phyloP scores from a whole-genome alignment of 2,329 filamentous ascomycete species.

The Ascochyta clinopodiicola region DNA sequence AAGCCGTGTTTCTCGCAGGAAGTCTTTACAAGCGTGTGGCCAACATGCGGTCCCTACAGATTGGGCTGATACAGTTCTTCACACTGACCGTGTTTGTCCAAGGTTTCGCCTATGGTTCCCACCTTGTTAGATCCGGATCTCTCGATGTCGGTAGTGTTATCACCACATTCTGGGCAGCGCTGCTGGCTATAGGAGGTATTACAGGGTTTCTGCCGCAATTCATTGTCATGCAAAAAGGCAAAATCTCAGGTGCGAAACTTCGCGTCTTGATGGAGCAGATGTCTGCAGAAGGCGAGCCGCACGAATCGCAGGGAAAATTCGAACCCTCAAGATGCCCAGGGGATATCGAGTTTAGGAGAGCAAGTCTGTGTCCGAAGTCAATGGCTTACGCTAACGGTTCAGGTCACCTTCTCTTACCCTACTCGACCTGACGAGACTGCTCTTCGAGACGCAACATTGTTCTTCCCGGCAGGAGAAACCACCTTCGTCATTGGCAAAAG shows the following conservation, averaged over 20 bases:
- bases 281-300: conserved; percentile 27
- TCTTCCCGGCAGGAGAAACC: conserved; percentile 73
- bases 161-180: conserved; percentile 83
- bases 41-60: conserved; percentile 72
- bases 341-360: conserved; percentile 72
- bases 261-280: conserved; percentile 52
- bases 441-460: conserved; percentile 68
- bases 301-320: conserved; percentile 22
- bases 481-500: conserved; percentile 85
- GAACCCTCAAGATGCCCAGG: conserved; percentile 61
- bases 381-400: conserved; percentile 12
- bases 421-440: conserved; percentile 67
- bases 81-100: conserved; percentile 81
- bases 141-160: conserved; percentile 71
- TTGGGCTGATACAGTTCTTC: conserved; percentile 75
- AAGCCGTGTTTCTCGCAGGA: conserved; percentile 64
- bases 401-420: conserved; percentile 87
- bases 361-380: conserved; percentile 49
- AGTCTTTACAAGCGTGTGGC: conserved; percentile 72
- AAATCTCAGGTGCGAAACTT: conserved; percentile 72
- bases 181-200: conserved; percentile 77
- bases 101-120: conserved; percentile 86
- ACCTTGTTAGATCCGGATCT: conserved; percentile 67
- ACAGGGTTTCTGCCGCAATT: conserved; percentile 78
- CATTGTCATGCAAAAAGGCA: conserved; percentile 79